A percentile compares a stretch with the other conserved stretches of the same genome.
phyloP scores from a whole-genome alignment of 2,329 filamentous ascomycete genomes.

The Magnaporthiopsis rhizophila region DNA sequence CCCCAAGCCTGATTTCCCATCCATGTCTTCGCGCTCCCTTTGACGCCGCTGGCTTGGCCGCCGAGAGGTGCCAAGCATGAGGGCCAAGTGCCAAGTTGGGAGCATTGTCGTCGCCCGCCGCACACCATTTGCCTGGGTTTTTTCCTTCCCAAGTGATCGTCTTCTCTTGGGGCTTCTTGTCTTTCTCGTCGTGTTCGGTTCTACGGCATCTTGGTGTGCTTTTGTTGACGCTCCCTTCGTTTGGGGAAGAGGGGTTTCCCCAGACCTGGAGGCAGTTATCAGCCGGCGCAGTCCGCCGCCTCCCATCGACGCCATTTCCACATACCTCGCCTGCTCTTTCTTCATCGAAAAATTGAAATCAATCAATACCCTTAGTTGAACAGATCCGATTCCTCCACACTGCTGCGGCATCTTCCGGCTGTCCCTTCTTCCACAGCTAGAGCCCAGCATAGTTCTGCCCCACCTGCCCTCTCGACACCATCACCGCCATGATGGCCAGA shows the following conservation, averaged over 20 bases:
- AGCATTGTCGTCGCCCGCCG: neutral
- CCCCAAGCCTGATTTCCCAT: neutral
- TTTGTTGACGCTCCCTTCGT: neutral
- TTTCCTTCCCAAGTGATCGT: neutral
- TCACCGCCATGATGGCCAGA: no score
- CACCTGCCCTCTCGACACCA: no score
- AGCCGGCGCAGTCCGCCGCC: neutral
- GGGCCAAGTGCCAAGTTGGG: neutral
- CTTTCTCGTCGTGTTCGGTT: neutral
- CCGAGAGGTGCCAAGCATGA: neutral
- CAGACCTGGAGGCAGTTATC: neutral
- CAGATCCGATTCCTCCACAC: no score
- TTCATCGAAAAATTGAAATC: neutral
- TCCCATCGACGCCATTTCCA: neutral
- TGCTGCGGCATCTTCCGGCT: no score
- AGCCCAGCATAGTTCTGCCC: no score
- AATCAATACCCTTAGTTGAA: no score
- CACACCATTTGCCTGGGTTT: neutral
- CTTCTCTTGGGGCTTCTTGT: no score
- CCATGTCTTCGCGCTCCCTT: no score
- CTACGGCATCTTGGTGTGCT: neutral
- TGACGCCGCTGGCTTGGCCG: neutral
- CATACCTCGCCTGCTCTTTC: neutral
- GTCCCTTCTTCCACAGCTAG: no score
- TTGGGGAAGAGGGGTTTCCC: neutral